Evolutionary conservation across 1,284 basidiomycete species (phyloP).

Genomic region (Tilletiaria anomala): DNA sequence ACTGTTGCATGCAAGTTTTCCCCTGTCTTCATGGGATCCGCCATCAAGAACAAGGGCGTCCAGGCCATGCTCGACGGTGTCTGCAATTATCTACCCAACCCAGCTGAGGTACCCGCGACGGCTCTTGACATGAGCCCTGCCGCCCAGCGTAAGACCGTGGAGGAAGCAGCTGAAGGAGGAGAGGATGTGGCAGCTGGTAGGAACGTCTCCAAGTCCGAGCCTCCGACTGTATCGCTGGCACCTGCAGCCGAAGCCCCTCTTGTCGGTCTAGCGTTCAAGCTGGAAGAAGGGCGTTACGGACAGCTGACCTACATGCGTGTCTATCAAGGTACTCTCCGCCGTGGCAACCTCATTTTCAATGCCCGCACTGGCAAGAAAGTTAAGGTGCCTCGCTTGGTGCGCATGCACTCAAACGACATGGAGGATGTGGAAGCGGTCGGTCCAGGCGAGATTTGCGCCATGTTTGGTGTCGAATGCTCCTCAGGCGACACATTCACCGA

Average conservation of each 20-base stretch:
- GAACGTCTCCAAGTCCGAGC: not conserved
- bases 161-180: conserved; percentile 12
- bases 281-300: conserved; percentile 92
- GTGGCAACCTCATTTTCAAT: conserved; percentile 75
- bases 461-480: conserved; percentile 97
- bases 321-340: conserved; percentile 83
- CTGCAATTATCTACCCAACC: conserved; percentile 86
- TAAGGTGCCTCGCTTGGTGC: conserved; percentile 90
- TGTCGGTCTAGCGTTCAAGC: conserved; percentile 92
- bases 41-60: conserved; percentile 93
- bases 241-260: conserved; percentile 55
- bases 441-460: conserved; percentile 98
- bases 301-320: conserved; percentile 99
- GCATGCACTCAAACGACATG: conserved; percentile 99
- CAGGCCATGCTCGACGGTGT: conserved; percentile 90
- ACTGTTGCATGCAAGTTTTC: conserved; percentile 81
- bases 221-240: conserved; percentile 22
- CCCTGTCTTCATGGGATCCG: conserved; percentile 92
- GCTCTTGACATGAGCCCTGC: conserved; percentile 70
- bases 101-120: conserved; percentile 61
- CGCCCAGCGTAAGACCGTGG: conserved; percentile 22
- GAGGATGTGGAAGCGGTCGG: conserved; percentile 89
- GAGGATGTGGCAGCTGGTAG: conserved; percentile 10
- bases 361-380: conserved; percentile 91
- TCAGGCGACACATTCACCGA: conserved; percentile 91